Percentiles rank a stretch among this genome's conserved stretches.
Conservation (phyloP, 129 eudicot species). For the Glebionis coronaria region DNA sequence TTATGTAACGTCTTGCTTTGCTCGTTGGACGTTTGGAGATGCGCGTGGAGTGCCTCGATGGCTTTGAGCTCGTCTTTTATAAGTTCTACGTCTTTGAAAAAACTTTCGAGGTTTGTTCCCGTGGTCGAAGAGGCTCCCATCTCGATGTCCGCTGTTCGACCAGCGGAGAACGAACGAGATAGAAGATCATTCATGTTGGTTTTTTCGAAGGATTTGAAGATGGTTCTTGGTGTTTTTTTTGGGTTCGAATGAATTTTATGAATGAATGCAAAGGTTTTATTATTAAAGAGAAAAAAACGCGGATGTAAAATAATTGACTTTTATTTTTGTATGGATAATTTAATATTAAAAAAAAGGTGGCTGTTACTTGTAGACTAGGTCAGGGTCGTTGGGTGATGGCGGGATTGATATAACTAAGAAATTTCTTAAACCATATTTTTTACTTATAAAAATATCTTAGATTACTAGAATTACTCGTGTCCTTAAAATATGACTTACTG, state of each 20-base stretch:
- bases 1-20: constrained; percentile 65
- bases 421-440: background rate
- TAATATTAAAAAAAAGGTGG: constrained; percentile 4
- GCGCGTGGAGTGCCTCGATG: constrained; percentile 43
- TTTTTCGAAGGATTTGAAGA: background rate
- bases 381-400: constrained; percentile 28
- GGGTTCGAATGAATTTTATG: background rate
- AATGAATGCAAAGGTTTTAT: constrained; percentile 1
- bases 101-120: constrained; percentile 46
- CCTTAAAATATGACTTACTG: too few species aligned
- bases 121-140: constrained; percentile 27
- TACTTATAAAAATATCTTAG: background rate
- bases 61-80: constrained; percentile 52
- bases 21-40: constrained; percentile 60
- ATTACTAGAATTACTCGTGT: too few species aligned
- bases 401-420: constrained; percentile 18
- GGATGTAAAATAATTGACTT: constrained; percentile 18
- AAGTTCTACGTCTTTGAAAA: constrained; percentile 61
- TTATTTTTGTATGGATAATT: background rate
- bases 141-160: constrained; percentile 39
- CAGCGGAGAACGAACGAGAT: constrained; percentile 53
- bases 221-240: background rate
- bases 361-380: constrained; percentile 25
- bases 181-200: constrained; percentile 61
- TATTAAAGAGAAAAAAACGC: constrained; percentile 18